Conservation (phyloP, 768 basidiomycete species). For the Boletus sp. region DNA sequence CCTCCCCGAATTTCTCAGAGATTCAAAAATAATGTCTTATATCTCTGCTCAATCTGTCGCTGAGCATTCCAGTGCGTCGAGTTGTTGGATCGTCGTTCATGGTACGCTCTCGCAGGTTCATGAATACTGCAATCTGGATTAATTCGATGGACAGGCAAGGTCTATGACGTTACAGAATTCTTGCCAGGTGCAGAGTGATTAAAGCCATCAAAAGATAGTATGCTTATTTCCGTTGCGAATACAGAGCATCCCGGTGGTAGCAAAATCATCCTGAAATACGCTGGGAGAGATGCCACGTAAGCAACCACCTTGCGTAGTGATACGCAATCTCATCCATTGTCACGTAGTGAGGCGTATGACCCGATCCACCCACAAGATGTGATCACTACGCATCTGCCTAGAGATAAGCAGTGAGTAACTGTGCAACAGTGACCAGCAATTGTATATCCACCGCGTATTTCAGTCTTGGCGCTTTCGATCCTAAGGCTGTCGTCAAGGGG, state of each 20-base stretch:
- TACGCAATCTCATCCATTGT: neutral
- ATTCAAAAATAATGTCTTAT: slow-evolving; percentile 14
- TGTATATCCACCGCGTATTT: neutral
- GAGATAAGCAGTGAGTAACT: slow-evolving; percentile 70
- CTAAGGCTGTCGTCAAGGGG: slow-evolving; percentile 58
- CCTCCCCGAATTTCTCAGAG: neutral
- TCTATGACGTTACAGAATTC: slow-evolving; percentile 78
- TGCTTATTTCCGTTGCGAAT: neutral
- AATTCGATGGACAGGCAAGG: slow-evolving; percentile 69
- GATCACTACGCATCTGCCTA: slow-evolving; percentile 71
- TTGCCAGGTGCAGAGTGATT: slow-evolving; percentile 54
- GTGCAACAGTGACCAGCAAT: neutral
- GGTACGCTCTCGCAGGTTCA: slow-evolving; percentile 38
- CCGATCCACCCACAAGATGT: slow-evolving; percentile 84
- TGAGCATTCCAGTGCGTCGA: slow-evolving; percentile 51
- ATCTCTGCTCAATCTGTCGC: slow-evolving; percentile 47
- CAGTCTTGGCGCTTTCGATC: slow-evolving; percentile 70
- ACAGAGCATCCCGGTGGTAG: slow-evolving; percentile 73
- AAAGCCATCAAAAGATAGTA: slow-evolving; percentile 36
- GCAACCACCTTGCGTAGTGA: slow-evolving; percentile 19
- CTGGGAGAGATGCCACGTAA: slow-evolving; percentile 83
- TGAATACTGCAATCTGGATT: slow-evolving; percentile 49
- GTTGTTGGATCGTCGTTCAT: slow-evolving; percentile 80
- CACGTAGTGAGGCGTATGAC: slow-evolving; percentile 64
- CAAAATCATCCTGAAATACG: slow-evolving; percentile 81